A percentile compares a stretch with the other conserved stretches of the same genome.
Conservation (phyloP, 177 flowering plant species). For the Vitis hybrid region DNA sequence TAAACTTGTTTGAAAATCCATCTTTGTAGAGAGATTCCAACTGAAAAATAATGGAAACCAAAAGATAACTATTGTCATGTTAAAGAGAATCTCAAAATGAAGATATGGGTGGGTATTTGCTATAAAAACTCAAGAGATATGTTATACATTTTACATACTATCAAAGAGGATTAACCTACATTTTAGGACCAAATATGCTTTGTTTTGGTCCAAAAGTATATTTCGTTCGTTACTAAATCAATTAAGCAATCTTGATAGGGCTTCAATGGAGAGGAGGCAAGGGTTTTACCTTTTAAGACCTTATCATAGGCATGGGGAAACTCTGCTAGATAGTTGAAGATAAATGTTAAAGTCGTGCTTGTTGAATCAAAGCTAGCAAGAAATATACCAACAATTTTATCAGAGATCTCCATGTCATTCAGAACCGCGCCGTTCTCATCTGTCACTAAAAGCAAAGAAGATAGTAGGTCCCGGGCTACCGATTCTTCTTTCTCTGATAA, state of each 20-base stretch:
- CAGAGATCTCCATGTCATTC: constrained; percentile 10
- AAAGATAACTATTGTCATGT: no score
- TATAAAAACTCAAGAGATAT: not conserved
- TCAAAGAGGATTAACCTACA: no score
- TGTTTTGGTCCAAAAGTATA: no score
- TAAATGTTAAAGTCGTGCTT: not conserved
- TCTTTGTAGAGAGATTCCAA: no score
- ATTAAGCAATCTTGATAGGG: not conserved
- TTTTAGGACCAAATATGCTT: no score
- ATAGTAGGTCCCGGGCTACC: no score
- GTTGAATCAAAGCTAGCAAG: constrained; percentile 11
- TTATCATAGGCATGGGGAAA: constrained; percentile 8
- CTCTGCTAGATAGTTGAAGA: constrained; percentile 13
- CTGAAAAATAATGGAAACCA: no score
- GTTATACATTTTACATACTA: not conserved
- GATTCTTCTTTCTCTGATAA: no score
- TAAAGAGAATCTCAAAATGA: no score
- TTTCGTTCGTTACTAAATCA: not conserved
- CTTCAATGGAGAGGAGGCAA: not conserved
- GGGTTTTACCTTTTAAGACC: not conserved
- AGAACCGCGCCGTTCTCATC: not conserved
- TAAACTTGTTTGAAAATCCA: not conserved
- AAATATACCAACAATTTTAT: constrained; percentile 8
- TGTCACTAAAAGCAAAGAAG: not conserved
- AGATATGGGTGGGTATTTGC: no score